Conservation (phyloP, 805 yeast species). For the Wickerhamomyces bisporus region DNA sequence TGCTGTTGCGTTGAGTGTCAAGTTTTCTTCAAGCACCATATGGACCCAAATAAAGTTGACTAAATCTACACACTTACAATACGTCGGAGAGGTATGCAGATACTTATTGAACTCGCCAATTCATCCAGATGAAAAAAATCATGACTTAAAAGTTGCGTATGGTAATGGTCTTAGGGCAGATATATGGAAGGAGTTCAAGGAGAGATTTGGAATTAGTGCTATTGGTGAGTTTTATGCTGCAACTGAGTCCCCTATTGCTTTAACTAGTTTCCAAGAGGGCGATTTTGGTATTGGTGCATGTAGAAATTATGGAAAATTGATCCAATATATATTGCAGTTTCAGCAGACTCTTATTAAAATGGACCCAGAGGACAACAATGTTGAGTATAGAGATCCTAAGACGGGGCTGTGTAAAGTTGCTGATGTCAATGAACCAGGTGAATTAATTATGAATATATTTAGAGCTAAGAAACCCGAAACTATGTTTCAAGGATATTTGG, state of each 20-base stretch:
- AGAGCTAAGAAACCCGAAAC: slow-evolving; percentile 59
- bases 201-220: slow-evolving; percentile 65
- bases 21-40: slow-evolving; percentile 77
- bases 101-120: slow-evolving; percentile 64
- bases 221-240: slow-evolving; percentile 93
- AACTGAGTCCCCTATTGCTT: slow-evolving; percentile 87
- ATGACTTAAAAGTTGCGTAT: slow-evolving; percentile 62
- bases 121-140: slow-evolving; percentile 61
- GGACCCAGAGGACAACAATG: slow-evolving; percentile 75
- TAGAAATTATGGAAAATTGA: slow-evolving; percentile 65
- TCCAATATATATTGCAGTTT: slow-evolving; percentile 44
- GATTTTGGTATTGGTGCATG: slow-evolving; percentile 85
- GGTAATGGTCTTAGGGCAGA: slow-evolving; percentile 92
- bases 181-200: slow-evolving; percentile 78
- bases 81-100: slow-evolving; percentile 93
- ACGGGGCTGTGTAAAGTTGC: slow-evolving; percentile 60
- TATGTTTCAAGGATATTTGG: slow-evolving; percentile 86
- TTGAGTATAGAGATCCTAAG: slow-evolving; percentile 61
- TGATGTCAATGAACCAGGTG: slow-evolving; percentile 69
- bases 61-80: slow-evolving; percentile 77
- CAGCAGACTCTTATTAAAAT: slow-evolving; percentile 63
- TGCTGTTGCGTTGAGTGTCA: slow-evolving; percentile 69
- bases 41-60: slow-evolving; percentile 83
- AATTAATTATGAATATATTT: slow-evolving; percentile 71
- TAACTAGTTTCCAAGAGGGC: slow-evolving; percentile 75